These are phyloP conservation scores for Candida vaughaniae DNA, from an alignment of 805 yeast genomes.

Conservation along the genomic window DNA sequence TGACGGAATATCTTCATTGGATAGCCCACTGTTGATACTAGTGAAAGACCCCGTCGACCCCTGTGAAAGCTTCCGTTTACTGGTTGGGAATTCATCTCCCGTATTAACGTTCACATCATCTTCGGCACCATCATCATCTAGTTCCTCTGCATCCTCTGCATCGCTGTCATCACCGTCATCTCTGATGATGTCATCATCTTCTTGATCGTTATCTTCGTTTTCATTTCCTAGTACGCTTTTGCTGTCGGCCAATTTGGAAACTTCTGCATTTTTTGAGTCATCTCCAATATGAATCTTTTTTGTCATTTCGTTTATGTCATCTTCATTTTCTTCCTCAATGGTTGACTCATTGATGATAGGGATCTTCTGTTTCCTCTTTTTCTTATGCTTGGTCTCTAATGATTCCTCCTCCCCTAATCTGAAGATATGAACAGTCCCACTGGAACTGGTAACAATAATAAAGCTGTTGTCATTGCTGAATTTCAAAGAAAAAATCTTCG, in stretches of 20 bases:
- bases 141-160: constrained; percentile 22
- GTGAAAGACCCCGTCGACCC: constrained; percentile 36
- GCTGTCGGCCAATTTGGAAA: constrained; percentile 11
- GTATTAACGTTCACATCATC: constrained; percentile 21
- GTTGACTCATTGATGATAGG: constrained; percentile 17
- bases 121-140: constrained; percentile 21
- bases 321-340: constrained; percentile 27
- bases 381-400: constrained; percentile 35
- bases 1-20: constrained; percentile 22
- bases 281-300: constrained; percentile 14
- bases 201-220: constrained; percentile 16
- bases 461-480: constrained; percentile 71
- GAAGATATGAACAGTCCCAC: constrained; percentile 92
- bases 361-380: constrained; percentile 19
- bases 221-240: no score
- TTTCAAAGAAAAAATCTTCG: constrained; percentile 71
- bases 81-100: constrained; percentile 8
- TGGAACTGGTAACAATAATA: constrained; percentile 81
- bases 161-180: constrained; percentile 30
- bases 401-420: constrained; percentile 58
- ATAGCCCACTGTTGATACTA: constrained; percentile 30
- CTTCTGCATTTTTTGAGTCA: constrained; percentile 14
- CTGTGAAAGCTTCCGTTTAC: constrained; percentile 39
- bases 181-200: constrained; percentile 27
- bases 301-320: constrained; percentile 1